phyloP scores from a whole-genome alignment of 2,329 filamentous ascomycete species.

The Apiospora hydei region DNA sequence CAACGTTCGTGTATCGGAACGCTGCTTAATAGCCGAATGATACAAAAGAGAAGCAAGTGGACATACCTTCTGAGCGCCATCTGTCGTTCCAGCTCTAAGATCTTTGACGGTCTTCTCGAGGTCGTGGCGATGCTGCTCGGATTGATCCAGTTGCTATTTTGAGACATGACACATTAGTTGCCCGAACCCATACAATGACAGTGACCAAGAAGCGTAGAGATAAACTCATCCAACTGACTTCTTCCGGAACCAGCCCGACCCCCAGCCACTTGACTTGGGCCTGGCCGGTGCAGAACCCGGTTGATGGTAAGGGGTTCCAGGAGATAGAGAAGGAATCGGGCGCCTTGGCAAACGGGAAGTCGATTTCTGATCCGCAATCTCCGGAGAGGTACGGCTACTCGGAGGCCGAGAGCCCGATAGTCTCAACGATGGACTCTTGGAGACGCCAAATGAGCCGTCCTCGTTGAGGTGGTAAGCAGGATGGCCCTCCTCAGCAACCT shows the following conservation, averaged over 20 bases:
- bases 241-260: conserved; percentile 24
- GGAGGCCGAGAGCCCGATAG: not conserved
- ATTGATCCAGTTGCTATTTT: conserved; percentile 63
- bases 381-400: not conserved
- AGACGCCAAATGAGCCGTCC: conserved; percentile 30
- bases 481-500: conserved; percentile 29
- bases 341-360: conserved; percentile 1
- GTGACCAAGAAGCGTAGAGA: conserved; percentile 17
- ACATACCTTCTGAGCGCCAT: conserved; percentile 59
- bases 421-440: conserved; percentile 26
- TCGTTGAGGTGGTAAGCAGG: conserved; percentile 31
- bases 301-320: not conserved
- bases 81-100: conserved; percentile 56
- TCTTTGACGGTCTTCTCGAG: conserved; percentile 63
- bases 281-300: conserved; percentile 12
- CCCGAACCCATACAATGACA: conserved; percentile 30
- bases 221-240: conserved; percentile 5
- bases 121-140: conserved; percentile 63
- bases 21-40: not conserved
- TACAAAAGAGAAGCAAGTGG: not conserved
- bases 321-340: not conserved
- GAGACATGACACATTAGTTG: conserved; percentile 26
- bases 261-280: conserved; percentile 31
- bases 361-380: not conserved
- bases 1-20: not conserved